A percentile compares a stretch with the other conserved stretches of the same genome.
Evolutionary conservation across 768 basidiomycete genomes (phyloP).

Genomic region (Naganishia friedmannii): DNA sequence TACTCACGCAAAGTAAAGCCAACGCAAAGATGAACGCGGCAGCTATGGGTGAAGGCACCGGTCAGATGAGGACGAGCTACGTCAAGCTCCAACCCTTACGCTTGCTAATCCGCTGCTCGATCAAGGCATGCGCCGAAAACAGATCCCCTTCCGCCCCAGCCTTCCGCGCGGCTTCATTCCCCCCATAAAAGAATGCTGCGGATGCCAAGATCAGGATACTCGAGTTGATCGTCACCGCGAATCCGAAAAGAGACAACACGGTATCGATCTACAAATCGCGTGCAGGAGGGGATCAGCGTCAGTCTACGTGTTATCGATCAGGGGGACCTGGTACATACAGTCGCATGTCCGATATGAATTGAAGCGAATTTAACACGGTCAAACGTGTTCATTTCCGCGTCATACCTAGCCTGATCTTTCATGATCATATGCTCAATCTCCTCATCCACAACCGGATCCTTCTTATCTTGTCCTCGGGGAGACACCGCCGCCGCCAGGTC

Average conservation of each 20-base stretch:
- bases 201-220: constrained; percentile 73
- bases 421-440: constrained; percentile 28
- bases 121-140: constrained; percentile 77
- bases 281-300: no score
- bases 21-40: constrained; percentile 82
- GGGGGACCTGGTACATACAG: constrained; percentile 39
- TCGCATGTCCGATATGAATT: constrained; percentile 48
- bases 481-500: no score
- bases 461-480: no score
- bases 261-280: constrained; percentile 69
- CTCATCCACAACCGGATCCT: no score
- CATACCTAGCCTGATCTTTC: constrained; percentile 36
- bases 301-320: no score
- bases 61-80: no score
- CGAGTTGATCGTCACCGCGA: constrained; percentile 85
- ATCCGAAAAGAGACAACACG: constrained; percentile 64
- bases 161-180: constrained; percentile 53
- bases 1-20: constrained; percentile 64
- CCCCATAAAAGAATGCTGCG: constrained; percentile 71
- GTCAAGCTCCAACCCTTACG: no score
- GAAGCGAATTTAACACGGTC: constrained; percentile 49
- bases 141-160: constrained; percentile 63
- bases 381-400: constrained; percentile 43
- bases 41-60: constrained; percentile 56
- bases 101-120: constrained; percentile 65